phyloP scores from a whole-genome alignment of 2,329 filamentous ascomycete species.

The Phaeosphaeria sp. region DNA sequence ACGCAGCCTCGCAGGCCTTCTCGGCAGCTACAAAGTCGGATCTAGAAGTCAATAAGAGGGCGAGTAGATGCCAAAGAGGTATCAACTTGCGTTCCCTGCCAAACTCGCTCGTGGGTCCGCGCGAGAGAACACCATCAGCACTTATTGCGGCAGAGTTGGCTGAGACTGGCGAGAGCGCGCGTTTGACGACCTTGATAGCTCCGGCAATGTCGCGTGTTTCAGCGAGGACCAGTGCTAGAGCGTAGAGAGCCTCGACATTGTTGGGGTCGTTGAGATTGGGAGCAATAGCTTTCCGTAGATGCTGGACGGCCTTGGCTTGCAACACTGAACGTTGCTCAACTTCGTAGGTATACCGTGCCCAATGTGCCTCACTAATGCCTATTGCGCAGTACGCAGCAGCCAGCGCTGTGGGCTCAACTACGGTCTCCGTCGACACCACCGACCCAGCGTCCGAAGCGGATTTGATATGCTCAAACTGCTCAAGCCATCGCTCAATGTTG shows the following conservation, averaged over 20 bases:
- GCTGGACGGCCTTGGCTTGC: constrained; percentile 77
- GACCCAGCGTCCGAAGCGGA: constrained; percentile 33
- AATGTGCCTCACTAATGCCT: constrained; percentile 84
- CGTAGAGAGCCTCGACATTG: constrained; percentile 79
- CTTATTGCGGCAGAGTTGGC: constrained; percentile 35
- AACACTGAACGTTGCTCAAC: constrained; percentile 73
- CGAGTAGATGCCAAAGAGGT: constrained; percentile 89
- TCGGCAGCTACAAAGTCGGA: constrained; percentile 83
- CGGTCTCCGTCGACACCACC: constrained; percentile 39
- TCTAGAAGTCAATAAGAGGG: constrained; percentile 82
- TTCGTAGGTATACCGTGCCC: constrained; percentile 83
- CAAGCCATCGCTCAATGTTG: constrained; percentile 77
- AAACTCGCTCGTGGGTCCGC: constrained; percentile 37
- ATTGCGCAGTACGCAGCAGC: constrained; percentile 78
- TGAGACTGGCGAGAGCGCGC: constrained; percentile 68
- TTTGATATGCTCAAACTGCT: constrained; percentile 55
- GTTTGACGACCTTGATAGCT: constrained; percentile 83
- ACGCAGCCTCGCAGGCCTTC: constrained; percentile 85
- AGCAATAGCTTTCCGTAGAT: constrained; percentile 74
- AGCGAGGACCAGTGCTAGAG: constrained; percentile 82
- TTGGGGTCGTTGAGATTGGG: constrained; percentile 69
- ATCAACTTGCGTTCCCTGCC: constrained; percentile 69
- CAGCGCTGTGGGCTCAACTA: constrained; percentile 66
- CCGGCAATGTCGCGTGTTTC: constrained; percentile 81
- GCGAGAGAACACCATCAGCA: constrained; percentile 40